Evolutionary conservation across 2,329 filamentous ascomycete genomes (phyloP), one percentile per base, ranked within the genome.

Genomic region (Plectosphaerella plurivora): DNA sequence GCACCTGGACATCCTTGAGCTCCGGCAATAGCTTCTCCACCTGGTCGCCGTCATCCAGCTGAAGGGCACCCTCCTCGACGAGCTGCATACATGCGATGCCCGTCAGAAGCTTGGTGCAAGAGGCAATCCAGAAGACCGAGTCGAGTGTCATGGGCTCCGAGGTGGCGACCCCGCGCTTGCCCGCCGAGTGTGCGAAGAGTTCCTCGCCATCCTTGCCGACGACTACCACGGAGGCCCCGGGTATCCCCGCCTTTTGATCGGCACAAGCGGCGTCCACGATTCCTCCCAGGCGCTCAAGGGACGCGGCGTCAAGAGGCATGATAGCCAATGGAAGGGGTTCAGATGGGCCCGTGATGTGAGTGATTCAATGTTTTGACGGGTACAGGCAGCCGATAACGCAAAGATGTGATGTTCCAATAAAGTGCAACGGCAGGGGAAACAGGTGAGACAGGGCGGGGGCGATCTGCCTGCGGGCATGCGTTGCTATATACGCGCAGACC

Each of bases 111-210:
- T 84, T 84, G 15, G 81, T 82, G 60, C 77, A 81, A 0, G 78
- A 81, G 0, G 80, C 80, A 5, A 83, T 69, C 77, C 76, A 82
- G 61, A 85, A 88, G 1, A 82, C 68, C 9, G 72, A 82, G 39
- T 88, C 82, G 0, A 82, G 65, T 0, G 75, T 76, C 78, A 88
- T 83, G 4, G 75, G 69, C 45, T 82, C 74, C 0, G 68, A 58
- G 2, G 68, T 68, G 0, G 48, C 65, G 5, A 71, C 46, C 0
- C 79, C 79, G 3, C 72, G 66, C 16, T 70, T 74, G 1, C 80
- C 81, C 0, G 75, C 65, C 0, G 78, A 67, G 58, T 82, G 70
- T 3, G 69, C 68, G 56, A 79, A 75, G 1, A 77, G 62, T 9
- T 78, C 74, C 3, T 71, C 63, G 18, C 78, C 78, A 55, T 71